Base-by-base conservation (phyloP, 768 basidiomycete genomes). In the Collybia mongolica region DNA sequence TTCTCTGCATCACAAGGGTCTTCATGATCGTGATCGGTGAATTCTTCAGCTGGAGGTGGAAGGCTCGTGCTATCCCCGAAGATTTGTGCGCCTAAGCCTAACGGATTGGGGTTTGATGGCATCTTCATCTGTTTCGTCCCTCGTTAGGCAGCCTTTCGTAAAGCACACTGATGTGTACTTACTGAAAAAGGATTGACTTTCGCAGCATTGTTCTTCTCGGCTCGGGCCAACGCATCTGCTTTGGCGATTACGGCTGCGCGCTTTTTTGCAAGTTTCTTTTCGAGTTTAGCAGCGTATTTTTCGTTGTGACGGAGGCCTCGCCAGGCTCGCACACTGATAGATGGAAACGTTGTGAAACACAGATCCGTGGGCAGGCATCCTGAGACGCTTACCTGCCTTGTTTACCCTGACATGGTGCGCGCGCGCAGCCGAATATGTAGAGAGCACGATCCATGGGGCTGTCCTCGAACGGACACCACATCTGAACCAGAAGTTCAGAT, bases 401-500 rank as follows among this genome's bases (percentile, higher is more conserved):
- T 66, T 87, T 85, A 48, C 79, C 74, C 62, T 94, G 91, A 68
- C 93, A 96, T 12, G 71, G 63, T 3, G 77, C 67, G 29, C 77
- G 74, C 2, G 88, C 73, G 60, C 93, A 96, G 9, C 83, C 91
- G 86, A 90, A 95, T 18, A 93, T 75, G 58, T 93, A 94, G 41
- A 94, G 69, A 2, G 84, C 88, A 46, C 93, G 80, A 61, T 96
- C 93, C 78, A 86, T 84, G 5, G 86, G 80, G 58, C 90, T 94
- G 32, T 85, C 74, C 61, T 93, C 88, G 57, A 94, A 82, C 0
- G 93, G 93, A 65, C 90, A 93, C 89, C 90, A 94, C 60, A 96
- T 77, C 61, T 95, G 92, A 9, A 90, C 76, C 32, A 94, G 77
- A 18, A 96, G 77, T 55, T 90, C 84, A 90, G 88, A 93, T 0